These are phyloP conservation scores for Schrenkiella parvula DNA, from an alignment of 345 rosid species.

Conservation along the genomic window DNA sequence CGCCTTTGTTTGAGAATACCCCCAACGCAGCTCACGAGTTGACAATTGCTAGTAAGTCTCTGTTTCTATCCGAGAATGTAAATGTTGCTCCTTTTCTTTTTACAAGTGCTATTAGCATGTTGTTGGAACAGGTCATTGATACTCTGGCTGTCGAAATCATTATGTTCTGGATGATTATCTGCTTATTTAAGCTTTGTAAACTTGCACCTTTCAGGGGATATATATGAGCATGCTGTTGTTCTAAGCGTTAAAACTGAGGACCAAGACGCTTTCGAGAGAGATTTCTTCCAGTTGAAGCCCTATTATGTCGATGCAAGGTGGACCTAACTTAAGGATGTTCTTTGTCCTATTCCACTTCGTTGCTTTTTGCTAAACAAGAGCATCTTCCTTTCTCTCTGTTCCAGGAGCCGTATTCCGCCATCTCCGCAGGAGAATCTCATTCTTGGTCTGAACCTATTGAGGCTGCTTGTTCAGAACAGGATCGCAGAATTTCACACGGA, in stretches of 20 bases:
- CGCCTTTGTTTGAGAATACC: conserved; percentile 75
- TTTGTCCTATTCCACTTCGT: background rate
- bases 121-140: background rate
- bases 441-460: conserved; percentile 85
- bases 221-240: conserved; percentile 84
- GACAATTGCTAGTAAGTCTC: conserved; percentile 62
- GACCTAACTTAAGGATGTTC: background rate
- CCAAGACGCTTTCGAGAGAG: conserved; percentile 91
- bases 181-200: background rate
- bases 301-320: conserved; percentile 89
- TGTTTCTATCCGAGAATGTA: background rate
- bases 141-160: too few species aligned
- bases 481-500: conserved; percentile 98
- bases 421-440: conserved; percentile 83
- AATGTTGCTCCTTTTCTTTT: too few species aligned
- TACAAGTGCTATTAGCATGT: background rate
- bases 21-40: conserved; percentile 60
- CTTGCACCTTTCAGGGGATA: conserved; percentile 54
- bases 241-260: conserved; percentile 81
- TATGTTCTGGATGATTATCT: background rate
- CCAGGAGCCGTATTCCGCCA: conserved; percentile 60
- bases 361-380: background rate
- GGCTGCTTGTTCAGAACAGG: conserved; percentile 88
- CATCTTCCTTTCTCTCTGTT: conserved; percentile 3
- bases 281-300: conserved; percentile 92